Evolutionary conservation across 1,284 basidiomycete genomes (phyloP), one percentile per base, ranked within the genome.

Genomic region (Irpex sp.): DNA sequence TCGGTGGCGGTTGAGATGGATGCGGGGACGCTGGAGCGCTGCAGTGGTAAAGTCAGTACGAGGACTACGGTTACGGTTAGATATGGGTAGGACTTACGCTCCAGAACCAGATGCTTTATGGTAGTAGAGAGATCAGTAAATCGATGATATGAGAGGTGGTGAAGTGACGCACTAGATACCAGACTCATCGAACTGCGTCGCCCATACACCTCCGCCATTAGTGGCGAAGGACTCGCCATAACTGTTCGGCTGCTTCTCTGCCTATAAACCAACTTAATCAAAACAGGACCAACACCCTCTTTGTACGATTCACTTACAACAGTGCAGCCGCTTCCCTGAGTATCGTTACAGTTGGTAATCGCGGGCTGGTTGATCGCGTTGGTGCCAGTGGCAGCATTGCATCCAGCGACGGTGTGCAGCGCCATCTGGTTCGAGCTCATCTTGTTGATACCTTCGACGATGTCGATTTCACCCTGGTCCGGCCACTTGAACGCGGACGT

Each of bases 71-170:
- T 5, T 9, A 2, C 39, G 13, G 37, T 4, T 15, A 7, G 19
- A 19, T 7, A 5, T 33, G 6, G 31, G n/a, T 17, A n/a, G n/a
- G 31, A 47, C 80, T 65, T 69, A 85, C 83, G 59, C 78, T 81
- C 80, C 85, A 86, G 76, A 87, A 89, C 88, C 88, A 90, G 49
- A 89, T 84, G 69, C 83, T 86, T 36, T 35, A 36, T 17, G 7
- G 35, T n/a, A 56, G 9, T 3, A 33, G 26, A 59, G 31, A 0
- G 9, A 36, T 46, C 21, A 15, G 50, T 35, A 5, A 7, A 39
- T 43, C 3, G 43, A 39, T 3, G 5, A 46, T 8, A 46, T n/a
- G 9, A 9, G 31, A 35, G 51, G 31, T 9, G 35, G 3, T 17
- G 11, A 31, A n/a, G 13, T 31, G 9, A 65, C 66, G 56, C 57